Percentiles rank a stretch among this genome's conserved stretches.
phyloP scores from a whole-genome alignment of 1,139 yeast species.

The Nematodospora anomalae region DNA sequence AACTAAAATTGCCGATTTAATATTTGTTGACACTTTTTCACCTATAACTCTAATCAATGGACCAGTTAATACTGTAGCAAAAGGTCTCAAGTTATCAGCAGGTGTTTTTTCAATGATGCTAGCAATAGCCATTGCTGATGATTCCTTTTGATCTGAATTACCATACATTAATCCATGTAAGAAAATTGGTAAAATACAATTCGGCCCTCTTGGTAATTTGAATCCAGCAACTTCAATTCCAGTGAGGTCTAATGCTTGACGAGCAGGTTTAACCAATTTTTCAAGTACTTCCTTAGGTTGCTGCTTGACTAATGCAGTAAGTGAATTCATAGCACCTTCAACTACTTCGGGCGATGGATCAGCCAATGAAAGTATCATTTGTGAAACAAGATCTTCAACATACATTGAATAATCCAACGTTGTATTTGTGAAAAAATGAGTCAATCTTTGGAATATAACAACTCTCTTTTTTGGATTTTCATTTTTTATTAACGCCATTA shows the following conservation, averaged over 20 bases:
- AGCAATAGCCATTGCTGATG: slow-evolving; percentile 86
- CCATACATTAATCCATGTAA: slow-evolving; percentile 97
- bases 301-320: slow-evolving; percentile 63
- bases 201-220: slow-evolving; percentile 81
- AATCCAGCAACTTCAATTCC: slow-evolving; percentile 79
- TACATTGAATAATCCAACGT: slow-evolving; percentile 71
- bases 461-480: slow-evolving; percentile 71
- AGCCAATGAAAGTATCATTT: slow-evolving; percentile 71
- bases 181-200: slow-evolving; percentile 85
- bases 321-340: slow-evolving; percentile 64
- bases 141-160: slow-evolving; percentile 76
- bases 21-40: slow-evolving; percentile 86
- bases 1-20: slow-evolving; percentile 85
- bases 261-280: slow-evolving; percentile 73
- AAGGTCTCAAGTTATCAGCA: slow-evolving; percentile 74
- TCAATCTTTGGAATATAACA: slow-evolving; percentile 67
- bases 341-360: slow-evolving; percentile 68
- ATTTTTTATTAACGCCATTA: slow-evolving; percentile 71
- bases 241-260: slow-evolving; percentile 66
- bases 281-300: slow-evolving; percentile 78
- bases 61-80: slow-evolving; percentile 93
- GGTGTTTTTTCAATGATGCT: slow-evolving; percentile 87
- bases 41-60: slow-evolving; percentile 98
- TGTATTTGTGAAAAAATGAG: slow-evolving; percentile 66
- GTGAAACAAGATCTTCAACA: slow-evolving; percentile 71